Conservation (phyloP, 257 asterid species). For the Fraxinus anomala region DNA sequence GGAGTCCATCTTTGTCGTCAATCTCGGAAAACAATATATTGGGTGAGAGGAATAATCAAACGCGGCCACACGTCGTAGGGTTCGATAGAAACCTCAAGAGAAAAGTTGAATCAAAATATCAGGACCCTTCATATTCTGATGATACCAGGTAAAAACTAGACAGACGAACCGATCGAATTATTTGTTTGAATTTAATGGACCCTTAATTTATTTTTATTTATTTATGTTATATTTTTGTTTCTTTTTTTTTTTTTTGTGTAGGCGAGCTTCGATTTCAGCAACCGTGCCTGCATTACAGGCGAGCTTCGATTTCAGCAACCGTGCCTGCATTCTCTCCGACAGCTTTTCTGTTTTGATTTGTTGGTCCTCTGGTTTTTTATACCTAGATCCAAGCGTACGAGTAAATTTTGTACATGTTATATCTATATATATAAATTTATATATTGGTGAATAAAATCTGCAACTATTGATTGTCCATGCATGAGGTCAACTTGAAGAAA, state of each 20-base stretch:
- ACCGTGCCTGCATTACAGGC: slow-evolving; percentile 42
- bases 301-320: slow-evolving; percentile 25
- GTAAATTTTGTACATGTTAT: not conserved
- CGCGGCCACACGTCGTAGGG: not conserved
- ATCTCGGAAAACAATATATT: slow-evolving; percentile 36
- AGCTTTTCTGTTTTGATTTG: slow-evolving; percentile 39
- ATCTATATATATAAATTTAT: not conserved
- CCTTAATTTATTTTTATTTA: too few relatives aligned
- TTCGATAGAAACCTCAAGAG: not conserved
- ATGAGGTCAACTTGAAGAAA: not conserved
- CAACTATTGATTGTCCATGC: too few relatives aligned
- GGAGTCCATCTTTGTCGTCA: slow-evolving; percentile 43
- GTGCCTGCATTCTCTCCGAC: slow-evolving; percentile 41
- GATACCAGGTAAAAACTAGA: not conserved
- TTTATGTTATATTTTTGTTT: not conserved
- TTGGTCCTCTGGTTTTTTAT: not conserved
- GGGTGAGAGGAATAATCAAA: slow-evolving; percentile 12
- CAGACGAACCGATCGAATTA: too few relatives aligned
- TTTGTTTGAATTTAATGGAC: not conserved
- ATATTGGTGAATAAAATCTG: not conserved
- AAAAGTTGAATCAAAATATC: not conserved
- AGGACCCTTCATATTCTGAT: slow-evolving; percentile 15
- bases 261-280: slow-evolving; percentile 29
- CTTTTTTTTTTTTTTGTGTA: slow-evolving; percentile 13
- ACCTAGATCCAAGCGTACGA: not conserved